phyloP scores from a whole-genome alignment of 202 grass and related monocot genomes.

The Eragrostis tef region DNA sequence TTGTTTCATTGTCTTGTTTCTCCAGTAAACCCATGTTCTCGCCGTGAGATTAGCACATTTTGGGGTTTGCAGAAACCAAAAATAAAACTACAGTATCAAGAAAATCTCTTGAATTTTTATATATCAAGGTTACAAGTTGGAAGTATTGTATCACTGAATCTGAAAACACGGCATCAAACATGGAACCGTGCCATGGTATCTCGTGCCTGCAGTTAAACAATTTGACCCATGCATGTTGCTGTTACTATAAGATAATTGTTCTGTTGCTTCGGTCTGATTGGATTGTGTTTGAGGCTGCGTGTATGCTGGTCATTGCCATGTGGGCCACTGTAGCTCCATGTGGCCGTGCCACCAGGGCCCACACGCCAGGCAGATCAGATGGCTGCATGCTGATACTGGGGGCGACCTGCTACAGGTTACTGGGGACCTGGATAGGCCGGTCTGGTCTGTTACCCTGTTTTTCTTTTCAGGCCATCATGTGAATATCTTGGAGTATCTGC shows the following conservation, averaged over 20 bases:
- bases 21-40: background rate
- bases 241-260: slow-evolving; percentile 1
- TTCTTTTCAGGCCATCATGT: slow-evolving; percentile 55
- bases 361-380: slow-evolving; percentile 19
- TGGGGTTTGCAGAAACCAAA: slow-evolving; percentile 10
- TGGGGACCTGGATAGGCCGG: slow-evolving; percentile 41
- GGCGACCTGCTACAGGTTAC: slow-evolving; percentile 19
- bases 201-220: slow-evolving; percentile 32
- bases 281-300: slow-evolving; percentile 25
- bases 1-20: slow-evolving; percentile 1
- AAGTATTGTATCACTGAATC: slow-evolving; percentile 5
- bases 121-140: background rate
- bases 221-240: slow-evolving; percentile 31
- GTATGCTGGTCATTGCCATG: slow-evolving; percentile 33
- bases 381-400: background rate
- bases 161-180: slow-evolving; percentile 43
- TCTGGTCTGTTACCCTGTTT: slow-evolving; percentile 18
- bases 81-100: background rate
- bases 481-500: slow-evolving; percentile 45
- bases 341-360: slow-evolving; percentile 27
- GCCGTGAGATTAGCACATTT: slow-evolving; percentile 16
- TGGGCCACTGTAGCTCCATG: slow-evolving; percentile 33
- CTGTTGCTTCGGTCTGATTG: slow-evolving; percentile 1
- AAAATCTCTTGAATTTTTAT: slow-evolving; percentile 42
- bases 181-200: slow-evolving; percentile 39